Conservation (phyloP, 345 rosid species). For the Lumnitzera littorea region DNA sequence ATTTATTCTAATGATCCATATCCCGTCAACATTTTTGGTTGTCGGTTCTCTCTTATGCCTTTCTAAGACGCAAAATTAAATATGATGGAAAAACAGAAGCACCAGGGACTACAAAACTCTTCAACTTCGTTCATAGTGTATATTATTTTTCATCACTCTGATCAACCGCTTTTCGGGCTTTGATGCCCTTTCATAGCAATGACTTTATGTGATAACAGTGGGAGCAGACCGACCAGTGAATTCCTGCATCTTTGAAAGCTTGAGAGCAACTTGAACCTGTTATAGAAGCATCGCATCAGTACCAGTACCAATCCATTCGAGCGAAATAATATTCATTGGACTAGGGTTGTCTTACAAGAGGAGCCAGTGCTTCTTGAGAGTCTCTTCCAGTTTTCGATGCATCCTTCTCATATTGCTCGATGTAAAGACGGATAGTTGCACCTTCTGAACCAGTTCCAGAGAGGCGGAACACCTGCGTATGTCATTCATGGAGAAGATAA, state of each 20-base stretch:
- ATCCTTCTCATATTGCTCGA: slow-evolving; percentile 96
- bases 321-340: too few relatives aligned
- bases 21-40: too few relatives aligned
- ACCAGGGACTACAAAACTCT: too few relatives aligned
- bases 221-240: slow-evolving; percentile 93
- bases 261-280: slow-evolving; percentile 90
- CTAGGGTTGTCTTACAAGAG: slow-evolving; percentile 49
- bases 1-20: too few relatives aligned
- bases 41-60: too few relatives aligned
- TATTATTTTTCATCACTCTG: too few relatives aligned
- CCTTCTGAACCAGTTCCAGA: slow-evolving; percentile 99
- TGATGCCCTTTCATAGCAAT: not conserved
- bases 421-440: slow-evolving; percentile 93
- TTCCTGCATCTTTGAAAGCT: slow-evolving; percentile 87
- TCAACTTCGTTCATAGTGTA: too few relatives aligned
- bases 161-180: too few relatives aligned
- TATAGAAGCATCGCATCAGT: slow-evolving; percentile 13
- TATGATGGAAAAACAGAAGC: too few relatives aligned
- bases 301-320: too few relatives aligned
- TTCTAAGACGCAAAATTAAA: too few relatives aligned
- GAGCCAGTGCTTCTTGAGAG: slow-evolving; percentile 83
- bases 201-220: slow-evolving; percentile 75
- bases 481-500: too few relatives aligned
- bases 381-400: slow-evolving; percentile 82
- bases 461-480: slow-evolving; percentile 78